These are phyloP conservation scores for Ampelomyces quisqualis DNA, from an alignment of 2,329 filamentous ascomycete species.

Conservation along the genomic window DNA sequence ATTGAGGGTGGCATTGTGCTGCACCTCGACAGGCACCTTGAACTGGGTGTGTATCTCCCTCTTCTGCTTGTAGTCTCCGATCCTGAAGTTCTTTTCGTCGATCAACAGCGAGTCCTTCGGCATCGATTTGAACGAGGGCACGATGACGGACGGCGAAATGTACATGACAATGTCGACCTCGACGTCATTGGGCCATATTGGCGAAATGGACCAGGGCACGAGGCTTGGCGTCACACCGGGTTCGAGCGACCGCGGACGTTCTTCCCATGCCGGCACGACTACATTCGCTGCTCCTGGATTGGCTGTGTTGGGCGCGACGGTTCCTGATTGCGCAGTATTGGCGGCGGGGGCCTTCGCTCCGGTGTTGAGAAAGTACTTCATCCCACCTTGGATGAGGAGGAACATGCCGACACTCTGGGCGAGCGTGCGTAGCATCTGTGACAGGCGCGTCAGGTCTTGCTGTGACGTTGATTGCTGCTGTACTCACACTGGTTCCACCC, in stretches of 20 bases:
- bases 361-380: slow-evolving; percentile 54
- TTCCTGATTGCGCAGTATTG: slow-evolving; percentile 23
- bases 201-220: slow-evolving; percentile 71
- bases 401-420: slow-evolving; percentile 62
- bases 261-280: slow-evolving; percentile 40
- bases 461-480: not conserved
- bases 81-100: slow-evolving; percentile 74
- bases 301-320: slow-evolving; percentile 17
- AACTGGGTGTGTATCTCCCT: slow-evolving; percentile 77
- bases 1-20: slow-evolving; percentile 91
- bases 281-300: slow-evolving; percentile 27
- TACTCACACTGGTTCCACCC: slow-evolving; percentile 29
- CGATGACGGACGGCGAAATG: slow-evolving; percentile 71
- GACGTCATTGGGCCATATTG: slow-evolving; percentile 83
- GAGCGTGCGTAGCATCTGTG: slow-evolving; percentile 42
- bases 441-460: slow-evolving; percentile 15
- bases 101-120: slow-evolving; percentile 71
- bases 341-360: slow-evolving; percentile 11
- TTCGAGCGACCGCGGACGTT: slow-evolving; percentile 49
- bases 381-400: slow-evolving; percentile 58
- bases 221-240: slow-evolving; percentile 59
- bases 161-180: slow-evolving; percentile 82
- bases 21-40: slow-evolving; percentile 72
- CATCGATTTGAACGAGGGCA: slow-evolving; percentile 66
- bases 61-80: slow-evolving; percentile 77